Base-by-base conservation (phyloP, 2,329 filamentous ascomycete species). In the Verticillium klebahnii region DNA sequence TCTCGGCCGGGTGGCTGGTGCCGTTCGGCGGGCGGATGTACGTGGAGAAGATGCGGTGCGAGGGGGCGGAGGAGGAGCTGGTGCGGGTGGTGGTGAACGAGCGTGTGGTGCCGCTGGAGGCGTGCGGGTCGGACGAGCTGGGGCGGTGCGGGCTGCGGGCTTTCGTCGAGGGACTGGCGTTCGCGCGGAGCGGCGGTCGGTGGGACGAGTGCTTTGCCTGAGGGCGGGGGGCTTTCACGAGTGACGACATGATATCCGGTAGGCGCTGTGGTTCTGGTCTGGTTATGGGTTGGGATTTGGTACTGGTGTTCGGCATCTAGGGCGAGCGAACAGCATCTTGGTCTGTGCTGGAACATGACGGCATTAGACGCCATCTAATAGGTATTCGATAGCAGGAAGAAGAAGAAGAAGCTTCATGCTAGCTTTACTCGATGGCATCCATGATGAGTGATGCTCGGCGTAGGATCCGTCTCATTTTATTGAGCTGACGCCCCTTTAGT, bases 1-100 rank as follows among this genome's bases (percentile, higher is more conserved):
- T 87, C 72, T 88, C 89, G 12, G 86, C 91, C 0, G 83, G 88
- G 15, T 94, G 90, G 89, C 85, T 86, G 0, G 92, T 96, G 19
- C 91, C 93, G 0, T 97, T 97, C 75, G 91, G 84, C 0, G 88
- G 86, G 19, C 82, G 93, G 60, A 84, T 92, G 74, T 96, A 96
- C 73, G 85, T 97, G 39, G 93, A 97, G 81, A 95, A 94, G 81
- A 88, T 97, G 85, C 75, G 75, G 50, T 97, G 93, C 73, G 60
- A 62, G 67, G 67, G 60, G 14, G 73, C 76, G n/a, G 66, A 75
- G 1, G 85, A 92, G 70, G 90, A 95, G 73, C 79, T 89, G 59
- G 91, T 97, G 12, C 83, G 93, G 40, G 81, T 96, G 5, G 76
- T 97, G 63, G 79, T 97, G 39, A 97, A 97, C 74, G 92, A 96